phyloP scores from a whole-genome alignment of 2,329 filamentous ascomycete genomes.

The Grosmannia clavigera region DNA sequence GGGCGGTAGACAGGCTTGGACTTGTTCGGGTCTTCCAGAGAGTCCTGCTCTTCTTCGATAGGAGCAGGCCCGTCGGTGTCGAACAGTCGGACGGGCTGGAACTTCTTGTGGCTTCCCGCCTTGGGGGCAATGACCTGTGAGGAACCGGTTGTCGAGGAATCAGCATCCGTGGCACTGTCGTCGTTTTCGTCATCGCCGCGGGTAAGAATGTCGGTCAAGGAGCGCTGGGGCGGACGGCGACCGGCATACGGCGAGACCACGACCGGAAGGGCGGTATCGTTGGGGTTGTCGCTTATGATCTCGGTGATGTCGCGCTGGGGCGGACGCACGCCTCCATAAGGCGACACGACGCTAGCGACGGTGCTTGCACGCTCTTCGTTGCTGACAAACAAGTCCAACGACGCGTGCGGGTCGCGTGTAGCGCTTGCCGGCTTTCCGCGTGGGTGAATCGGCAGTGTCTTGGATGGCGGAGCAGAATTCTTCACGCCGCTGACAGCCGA shows the following conservation, averaged over 20 bases:
- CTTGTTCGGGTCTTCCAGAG: slow-evolving; percentile 24
- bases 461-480: slow-evolving; percentile 15
- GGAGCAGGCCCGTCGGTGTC: slow-evolving; percentile 21
- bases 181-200: slow-evolving; percentile 28
- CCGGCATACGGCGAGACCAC: slow-evolving; percentile 35
- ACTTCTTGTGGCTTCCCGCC: slow-evolving; percentile 47
- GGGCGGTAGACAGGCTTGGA: slow-evolving; percentile 43
- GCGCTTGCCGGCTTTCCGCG: slow-evolving; percentile 41
- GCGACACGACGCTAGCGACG: slow-evolving; percentile 38
- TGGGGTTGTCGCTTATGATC: slow-evolving; percentile 47
- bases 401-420: slow-evolving; percentile 54
- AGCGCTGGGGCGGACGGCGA: slow-evolving; percentile 48
- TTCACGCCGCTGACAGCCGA: slow-evolving; percentile 47
- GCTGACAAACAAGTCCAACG: slow-evolving; percentile 61
- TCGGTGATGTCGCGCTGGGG: slow-evolving; percentile 60
- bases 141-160: slow-evolving; percentile 9
- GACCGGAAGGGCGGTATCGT: slow-evolving; percentile 21
- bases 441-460: slow-evolving; percentile 29
- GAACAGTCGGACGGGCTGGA: slow-evolving; percentile 51
- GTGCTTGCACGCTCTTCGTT: slow-evolving; percentile 40
- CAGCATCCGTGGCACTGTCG: background rate
- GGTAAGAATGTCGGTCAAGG: slow-evolving; percentile 58
- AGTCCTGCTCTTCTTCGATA: slow-evolving; percentile 26
- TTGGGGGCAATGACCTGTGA: slow-evolving; percentile 36
- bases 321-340: slow-evolving; percentile 46